A percentile compares a stretch with the other conserved stretches of the same genome.
phyloP scores from a whole-genome alignment of 2,329 filamentous ascomycete species.

The Fusarium marasasianum region DNA sequence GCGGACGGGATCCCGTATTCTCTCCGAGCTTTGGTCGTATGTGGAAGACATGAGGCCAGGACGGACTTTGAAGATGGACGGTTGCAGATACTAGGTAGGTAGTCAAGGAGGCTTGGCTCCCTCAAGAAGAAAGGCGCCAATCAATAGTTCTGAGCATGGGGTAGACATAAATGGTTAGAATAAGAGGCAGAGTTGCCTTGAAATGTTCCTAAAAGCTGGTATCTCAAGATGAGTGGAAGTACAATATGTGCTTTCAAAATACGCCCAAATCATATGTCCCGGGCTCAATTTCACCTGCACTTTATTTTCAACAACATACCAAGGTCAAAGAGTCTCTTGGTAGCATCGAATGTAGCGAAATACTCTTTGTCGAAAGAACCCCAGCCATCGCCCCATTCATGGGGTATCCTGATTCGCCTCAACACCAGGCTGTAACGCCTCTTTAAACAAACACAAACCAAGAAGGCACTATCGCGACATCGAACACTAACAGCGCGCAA shows the following conservation, averaged over 20 bases:
- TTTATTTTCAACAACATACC: background rate
- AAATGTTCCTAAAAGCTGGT: background rate
- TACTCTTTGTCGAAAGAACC: background rate
- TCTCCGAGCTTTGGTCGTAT: slow-evolving; percentile 17
- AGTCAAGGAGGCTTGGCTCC: background rate
- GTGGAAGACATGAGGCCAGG: background rate
- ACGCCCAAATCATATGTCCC: background rate
- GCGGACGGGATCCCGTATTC: slow-evolving; percentile 16
- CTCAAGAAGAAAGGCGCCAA: background rate
- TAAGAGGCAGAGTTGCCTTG: background rate
- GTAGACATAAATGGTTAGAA: background rate
- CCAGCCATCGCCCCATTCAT: background rate
- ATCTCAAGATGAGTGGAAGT: background rate
- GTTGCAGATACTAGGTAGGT: background rate
- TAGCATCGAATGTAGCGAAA: background rate
- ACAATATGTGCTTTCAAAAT: background rate
- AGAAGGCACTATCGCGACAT: background rate
- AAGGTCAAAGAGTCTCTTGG: background rate
- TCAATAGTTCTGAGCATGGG: too few relatives aligned
- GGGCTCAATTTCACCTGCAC: background rate
- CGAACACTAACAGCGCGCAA: background rate
- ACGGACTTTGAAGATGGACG: background rate
- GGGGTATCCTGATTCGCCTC: slow-evolving; percentile 26
- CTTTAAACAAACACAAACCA: background rate
- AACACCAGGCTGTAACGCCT: slow-evolving; percentile 31